phyloP scores from a whole-genome alignment of 805 yeast species.

The Maudiozyma serrabonitensis region DNA sequence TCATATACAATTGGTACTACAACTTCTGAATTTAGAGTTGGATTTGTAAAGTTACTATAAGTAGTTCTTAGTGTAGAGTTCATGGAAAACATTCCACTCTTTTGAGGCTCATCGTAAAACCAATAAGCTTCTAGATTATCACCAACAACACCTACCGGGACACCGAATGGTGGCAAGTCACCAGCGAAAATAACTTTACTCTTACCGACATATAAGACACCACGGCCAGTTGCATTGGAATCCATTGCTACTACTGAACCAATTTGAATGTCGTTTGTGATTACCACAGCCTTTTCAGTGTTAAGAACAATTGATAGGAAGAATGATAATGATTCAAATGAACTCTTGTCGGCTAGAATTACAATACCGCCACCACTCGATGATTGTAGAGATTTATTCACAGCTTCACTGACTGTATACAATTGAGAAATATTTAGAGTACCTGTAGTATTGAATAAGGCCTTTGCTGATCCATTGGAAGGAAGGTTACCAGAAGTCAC shows the following conservation, averaged over 20 bases:
- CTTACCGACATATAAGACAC: slow-evolving; percentile 18
- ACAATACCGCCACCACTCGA: slow-evolving; percentile 15
- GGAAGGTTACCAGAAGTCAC: slow-evolving; percentile 5
- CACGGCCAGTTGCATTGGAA: slow-evolving; percentile 14
- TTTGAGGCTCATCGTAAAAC: slow-evolving; percentile 16
- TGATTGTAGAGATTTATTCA: slow-evolving; percentile 10
- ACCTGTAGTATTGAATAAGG: slow-evolving; percentile 15
- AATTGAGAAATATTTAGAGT: slow-evolving; percentile 20
- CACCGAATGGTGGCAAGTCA: slow-evolving; percentile 18
- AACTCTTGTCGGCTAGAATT: slow-evolving; percentile 15
- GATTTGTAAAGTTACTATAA: slow-evolving; percentile 17
- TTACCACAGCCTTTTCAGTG: slow-evolving; percentile 17
- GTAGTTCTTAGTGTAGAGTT: slow-evolving; percentile 16
- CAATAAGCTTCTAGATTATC: slow-evolving; percentile 10
- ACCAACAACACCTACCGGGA: slow-evolving; percentile 21
- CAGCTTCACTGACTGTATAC: slow-evolving; percentile 8
- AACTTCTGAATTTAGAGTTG: slow-evolving; percentile 7
- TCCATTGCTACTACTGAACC: slow-evolving; percentile 17
- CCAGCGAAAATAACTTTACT: slow-evolving; percentile 23
- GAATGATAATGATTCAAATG: slow-evolving; percentile 22
- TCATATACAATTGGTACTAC: slow-evolving; percentile 23
- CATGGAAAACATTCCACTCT: slow-evolving; percentile 12
- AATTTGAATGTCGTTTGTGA: slow-evolving; percentile 10
- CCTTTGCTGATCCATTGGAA: slow-evolving; percentile 6
- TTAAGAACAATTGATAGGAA: slow-evolving; percentile 16